Evolutionary conservation across 108 stramenopile species (phyloP).

Genomic region (Skeletonema marinoi): DNA sequence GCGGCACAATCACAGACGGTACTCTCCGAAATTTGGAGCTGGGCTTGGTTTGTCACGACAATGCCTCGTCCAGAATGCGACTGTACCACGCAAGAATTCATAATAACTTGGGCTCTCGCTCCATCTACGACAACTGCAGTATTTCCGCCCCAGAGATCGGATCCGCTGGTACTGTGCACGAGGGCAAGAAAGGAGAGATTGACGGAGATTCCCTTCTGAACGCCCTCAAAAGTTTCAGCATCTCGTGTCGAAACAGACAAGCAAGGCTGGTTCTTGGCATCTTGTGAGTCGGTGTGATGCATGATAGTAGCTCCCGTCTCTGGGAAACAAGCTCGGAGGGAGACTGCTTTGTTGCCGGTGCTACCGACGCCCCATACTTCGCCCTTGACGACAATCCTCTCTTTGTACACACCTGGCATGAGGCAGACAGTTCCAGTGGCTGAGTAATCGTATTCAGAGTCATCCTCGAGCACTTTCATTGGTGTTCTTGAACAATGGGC

Average conservation of each 20-base stretch:
- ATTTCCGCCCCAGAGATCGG: conserved; percentile 51
- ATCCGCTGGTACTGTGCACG: conserved; percentile 22
- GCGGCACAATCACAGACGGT: conserved; percentile 45
- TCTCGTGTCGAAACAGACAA: conserved; percentile 10
- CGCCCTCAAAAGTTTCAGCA: background rate
- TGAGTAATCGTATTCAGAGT: conserved; percentile 7
- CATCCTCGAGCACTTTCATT: background rate
- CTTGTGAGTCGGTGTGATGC: conserved; percentile 2
- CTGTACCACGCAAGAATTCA: conserved; percentile 45
- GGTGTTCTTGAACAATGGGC: conserved; percentile 6
- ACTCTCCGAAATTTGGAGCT: conserved; percentile 16
- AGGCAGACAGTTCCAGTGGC: conserved; percentile 15
- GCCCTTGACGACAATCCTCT: conserved; percentile 19
- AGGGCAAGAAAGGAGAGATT: conserved; percentile 24
- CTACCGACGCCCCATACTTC: conserved; percentile 4
- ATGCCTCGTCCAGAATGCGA: conserved; percentile 49
- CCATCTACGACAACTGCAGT: conserved; percentile 28
- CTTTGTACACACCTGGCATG: conserved; percentile 29
- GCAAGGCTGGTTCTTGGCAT: conserved; percentile 14
- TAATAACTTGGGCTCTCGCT: conserved; percentile 10
- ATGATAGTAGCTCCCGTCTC: conserved; percentile 19
- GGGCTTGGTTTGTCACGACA: conserved; percentile 44
- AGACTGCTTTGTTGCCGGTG: conserved; percentile 1
- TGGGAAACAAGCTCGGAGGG: conserved; percentile 35
- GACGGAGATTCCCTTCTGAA: conserved; percentile 17